Percentiles rank a stretch among this genome's conserved stretches.
Conservation (phyloP, 345 rosid species). For the Sonneratia caseolaris region DNA sequence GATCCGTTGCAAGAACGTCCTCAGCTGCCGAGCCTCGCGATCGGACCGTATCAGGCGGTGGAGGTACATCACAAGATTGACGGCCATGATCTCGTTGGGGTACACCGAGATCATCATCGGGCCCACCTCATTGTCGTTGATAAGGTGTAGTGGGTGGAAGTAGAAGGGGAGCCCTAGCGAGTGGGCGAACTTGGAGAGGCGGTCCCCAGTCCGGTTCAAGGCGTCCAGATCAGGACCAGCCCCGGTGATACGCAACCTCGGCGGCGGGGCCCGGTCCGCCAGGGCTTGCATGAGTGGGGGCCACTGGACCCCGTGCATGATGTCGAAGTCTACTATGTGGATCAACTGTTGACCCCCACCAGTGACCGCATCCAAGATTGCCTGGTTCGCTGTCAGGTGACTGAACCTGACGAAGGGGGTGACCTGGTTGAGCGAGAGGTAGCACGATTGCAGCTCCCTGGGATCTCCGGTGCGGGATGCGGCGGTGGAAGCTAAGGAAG, state of each 20-base stretch:
- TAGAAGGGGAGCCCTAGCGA: slow-evolving; percentile 72
- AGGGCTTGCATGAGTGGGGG: slow-evolving; percentile 97
- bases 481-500: neutral
- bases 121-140: slow-evolving; percentile 33
- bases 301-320: slow-evolving; percentile 98
- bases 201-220: slow-evolving; percentile 70
- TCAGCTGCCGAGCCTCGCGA: slow-evolving; percentile 36
- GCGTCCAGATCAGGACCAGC: slow-evolving; percentile 54
- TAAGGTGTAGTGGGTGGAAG: slow-evolving; percentile 62
- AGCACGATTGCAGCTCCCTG: slow-evolving; percentile 47
- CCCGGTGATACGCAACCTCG: slow-evolving; percentile 74
- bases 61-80: slow-evolving; percentile 66
- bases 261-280: slow-evolving; percentile 53
- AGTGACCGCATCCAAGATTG: slow-evolving; percentile 67
- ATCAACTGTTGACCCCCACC: slow-evolving; percentile 35
- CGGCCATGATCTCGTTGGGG: slow-evolving; percentile 64
- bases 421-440: slow-evolving; percentile 72
- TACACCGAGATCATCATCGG: slow-evolving; percentile 34
- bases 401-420: slow-evolving; percentile 82
- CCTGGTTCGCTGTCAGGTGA: slow-evolving; percentile 92
- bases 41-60: slow-evolving; percentile 52
- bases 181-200: slow-evolving; percentile 70
- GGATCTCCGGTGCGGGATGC: slow-evolving; percentile 4
- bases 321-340: slow-evolving; percentile 87
- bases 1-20: slow-evolving; percentile 49